A percentile compares a stretch with the other conserved stretches of the same genome.
Evolutionary conservation across 345 rosid species (phyloP).

Genomic region (Carallia brachiata): DNA sequence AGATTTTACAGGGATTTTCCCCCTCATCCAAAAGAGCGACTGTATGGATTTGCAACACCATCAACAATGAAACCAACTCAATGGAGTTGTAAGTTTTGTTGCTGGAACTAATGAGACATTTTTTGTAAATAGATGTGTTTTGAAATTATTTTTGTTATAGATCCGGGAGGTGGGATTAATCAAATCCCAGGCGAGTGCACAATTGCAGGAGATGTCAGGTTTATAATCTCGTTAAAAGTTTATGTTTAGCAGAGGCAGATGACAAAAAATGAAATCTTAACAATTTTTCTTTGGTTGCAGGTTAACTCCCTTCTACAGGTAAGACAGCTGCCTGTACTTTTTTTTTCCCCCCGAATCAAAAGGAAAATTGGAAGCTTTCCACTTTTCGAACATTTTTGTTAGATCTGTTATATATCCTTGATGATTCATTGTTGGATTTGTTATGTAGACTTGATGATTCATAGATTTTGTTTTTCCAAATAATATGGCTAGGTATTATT

Average conservation of each 20-base stretch:
- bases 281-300: conserved; percentile 40
- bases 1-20: conserved; percentile 90
- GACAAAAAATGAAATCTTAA: conserved; percentile 10
- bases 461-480: background rate
- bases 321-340: conserved; percentile 37
- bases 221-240: conserved; percentile 14
- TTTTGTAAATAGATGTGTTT: conserved; percentile 15
- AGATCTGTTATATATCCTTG: background rate
- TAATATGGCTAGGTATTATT: conserved; percentile 5
- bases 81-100: conserved; percentile 70
- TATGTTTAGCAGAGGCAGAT: background rate
- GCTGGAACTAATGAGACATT: conserved; percentile 7
- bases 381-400: background rate
- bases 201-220: conserved; percentile 93
- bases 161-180: conserved; percentile 97
- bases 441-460: background rate
- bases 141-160: conserved; percentile 36
- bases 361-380: background rate
- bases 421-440: background rate
- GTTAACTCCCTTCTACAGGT: conserved; percentile 95
- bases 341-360: background rate
- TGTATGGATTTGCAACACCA: conserved; percentile 89
- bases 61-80: conserved; percentile 99
- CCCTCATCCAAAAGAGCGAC: conserved; percentile 68
- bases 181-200: conserved; percentile 96